phyloP scores from a whole-genome alignment of 2,329 filamentous ascomycete genomes.

The Cryphonectria radicalis region DNA sequence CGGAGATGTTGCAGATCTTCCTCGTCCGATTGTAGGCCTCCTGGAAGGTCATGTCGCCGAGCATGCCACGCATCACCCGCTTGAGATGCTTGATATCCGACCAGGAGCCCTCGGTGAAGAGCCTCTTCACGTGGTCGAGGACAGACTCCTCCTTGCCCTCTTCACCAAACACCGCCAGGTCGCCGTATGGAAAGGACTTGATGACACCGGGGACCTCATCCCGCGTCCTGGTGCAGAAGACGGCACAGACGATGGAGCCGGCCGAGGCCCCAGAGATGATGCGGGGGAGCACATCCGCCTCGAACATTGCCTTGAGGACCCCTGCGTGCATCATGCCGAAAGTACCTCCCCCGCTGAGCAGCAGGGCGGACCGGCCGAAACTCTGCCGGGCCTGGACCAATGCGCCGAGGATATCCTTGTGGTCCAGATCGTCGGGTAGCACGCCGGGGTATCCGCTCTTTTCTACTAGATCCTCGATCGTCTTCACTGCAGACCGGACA shows the following conservation, averaged over 20 bases:
- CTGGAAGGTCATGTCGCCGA: constrained; percentile 92
- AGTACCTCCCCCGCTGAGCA: constrained; percentile 84
- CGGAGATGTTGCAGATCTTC: constrained; percentile 90
- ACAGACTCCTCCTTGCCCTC: constrained; percentile 62
- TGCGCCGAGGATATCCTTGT: constrained; percentile 66
- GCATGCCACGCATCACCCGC: constrained; percentile 76
- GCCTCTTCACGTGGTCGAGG: constrained; percentile 69
- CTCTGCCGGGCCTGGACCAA: constrained; percentile 75
- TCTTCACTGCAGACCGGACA: constrained; percentile 76
- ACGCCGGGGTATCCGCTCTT: constrained; percentile 47
- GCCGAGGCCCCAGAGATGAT: constrained; percentile 89
- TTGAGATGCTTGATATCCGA: constrained; percentile 83
- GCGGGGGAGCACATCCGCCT: constrained; percentile 75
- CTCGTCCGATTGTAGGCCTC: constrained; percentile 95
- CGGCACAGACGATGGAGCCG: constrained; percentile 82
- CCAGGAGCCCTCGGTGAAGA: constrained; percentile 81
- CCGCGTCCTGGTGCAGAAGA: constrained; percentile 78
- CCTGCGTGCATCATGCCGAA: constrained; percentile 94
- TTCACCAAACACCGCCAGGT: constrained; percentile 79
- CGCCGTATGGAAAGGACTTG: constrained; percentile 74
- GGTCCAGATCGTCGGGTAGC: constrained; percentile 59
- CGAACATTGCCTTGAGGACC: constrained; percentile 79
- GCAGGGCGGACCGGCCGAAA: constrained; percentile 81
- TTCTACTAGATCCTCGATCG: constrained; percentile 73
- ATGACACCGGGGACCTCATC: constrained; percentile 75